Evolutionary conservation across 2,329 filamentous ascomycete genomes (phyloP).

Genomic region (Akanthomyces lecanii): DNA sequence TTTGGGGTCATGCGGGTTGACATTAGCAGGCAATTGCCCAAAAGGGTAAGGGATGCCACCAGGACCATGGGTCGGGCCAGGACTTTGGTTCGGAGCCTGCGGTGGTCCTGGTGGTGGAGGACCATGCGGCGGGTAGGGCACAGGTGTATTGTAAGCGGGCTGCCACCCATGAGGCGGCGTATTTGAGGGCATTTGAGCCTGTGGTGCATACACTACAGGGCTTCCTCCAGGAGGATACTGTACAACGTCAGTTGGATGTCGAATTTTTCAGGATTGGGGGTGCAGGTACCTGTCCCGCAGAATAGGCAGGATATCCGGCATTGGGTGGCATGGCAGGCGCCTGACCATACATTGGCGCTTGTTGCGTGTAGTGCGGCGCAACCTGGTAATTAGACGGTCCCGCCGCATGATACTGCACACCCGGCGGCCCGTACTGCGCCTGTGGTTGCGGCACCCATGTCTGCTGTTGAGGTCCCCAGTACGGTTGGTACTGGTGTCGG

Average conservation of each 20-base stretch:
- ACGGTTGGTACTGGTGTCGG: slow-evolving; percentile 65
- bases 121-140: slow-evolving; percentile 27
- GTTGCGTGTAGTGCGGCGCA: slow-evolving; percentile 42
- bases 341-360: slow-evolving; percentile 40
- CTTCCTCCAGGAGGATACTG: slow-evolving; percentile 33
- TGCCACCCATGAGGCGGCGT: slow-evolving; percentile 36
- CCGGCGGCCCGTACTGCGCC: slow-evolving; percentile 41
- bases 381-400: slow-evolving; percentile 43
- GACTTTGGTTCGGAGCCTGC: slow-evolving; percentile 23
- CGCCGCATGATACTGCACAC: background rate
- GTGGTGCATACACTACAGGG: slow-evolving; percentile 35
- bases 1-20: slow-evolving; percentile 66
- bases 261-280: too few relatives aligned
- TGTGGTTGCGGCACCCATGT: slow-evolving; percentile 55
- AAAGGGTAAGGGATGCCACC: slow-evolving; percentile 62
- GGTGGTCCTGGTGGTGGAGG: slow-evolving; percentile 22
- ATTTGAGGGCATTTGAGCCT: slow-evolving; percentile 29
- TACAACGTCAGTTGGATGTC: slow-evolving; percentile 6
- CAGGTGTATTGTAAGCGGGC: slow-evolving; percentile 29
- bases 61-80: slow-evolving; percentile 22
- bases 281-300: slow-evolving; percentile 42
- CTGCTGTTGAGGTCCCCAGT: slow-evolving; percentile 55
- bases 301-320: slow-evolving; percentile 35
- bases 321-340: slow-evolving; percentile 41
- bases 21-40: slow-evolving; percentile 69